Conservation (phyloP, 805 yeast species). For the Saccharomycopsis javanensis region DNA sequence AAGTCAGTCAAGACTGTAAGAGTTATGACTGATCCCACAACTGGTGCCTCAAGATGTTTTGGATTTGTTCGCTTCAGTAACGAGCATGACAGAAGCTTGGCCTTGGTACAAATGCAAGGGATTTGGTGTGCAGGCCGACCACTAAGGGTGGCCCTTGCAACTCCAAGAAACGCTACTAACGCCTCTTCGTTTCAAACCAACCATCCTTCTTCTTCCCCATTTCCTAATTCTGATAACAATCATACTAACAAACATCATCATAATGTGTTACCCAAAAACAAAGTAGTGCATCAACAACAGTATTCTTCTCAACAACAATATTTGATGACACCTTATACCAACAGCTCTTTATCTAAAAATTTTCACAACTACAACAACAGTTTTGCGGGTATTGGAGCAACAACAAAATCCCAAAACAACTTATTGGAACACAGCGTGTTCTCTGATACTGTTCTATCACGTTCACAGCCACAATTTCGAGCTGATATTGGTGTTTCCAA, state of each 20-base stretch:
- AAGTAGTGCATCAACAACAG: background rate
- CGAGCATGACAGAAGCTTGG: slow-evolving; percentile 58
- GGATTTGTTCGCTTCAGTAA: slow-evolving; percentile 61
- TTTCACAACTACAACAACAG: slow-evolving; percentile 4
- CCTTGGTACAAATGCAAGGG: slow-evolving; percentile 68
- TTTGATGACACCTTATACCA: background rate
- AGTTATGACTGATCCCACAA: slow-evolving; percentile 78
- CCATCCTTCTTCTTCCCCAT: slow-evolving; percentile 11
- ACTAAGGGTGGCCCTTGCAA: slow-evolving; percentile 67
- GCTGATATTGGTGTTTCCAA: background rate
- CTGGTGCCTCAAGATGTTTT: slow-evolving; percentile 29
- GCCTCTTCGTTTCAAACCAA: slow-evolving; percentile 7
- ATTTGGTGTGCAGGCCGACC: slow-evolving; percentile 73
- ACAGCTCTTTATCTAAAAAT: background rate
- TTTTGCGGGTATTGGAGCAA: slow-evolving; percentile 18
- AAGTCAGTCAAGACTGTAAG: slow-evolving; percentile 66
- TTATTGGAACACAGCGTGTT: background rate
- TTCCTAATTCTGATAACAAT: background rate
- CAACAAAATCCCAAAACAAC: background rate
- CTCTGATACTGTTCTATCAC: background rate
- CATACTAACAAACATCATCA: background rate
- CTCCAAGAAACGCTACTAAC: slow-evolving; percentile 45
- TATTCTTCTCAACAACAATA: background rate
- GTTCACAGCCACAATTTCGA: background rate
- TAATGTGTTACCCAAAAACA: background rate